Evolutionary conservation across 306 rosid species (phyloP).

Genomic region (Rosa persica): DNA sequence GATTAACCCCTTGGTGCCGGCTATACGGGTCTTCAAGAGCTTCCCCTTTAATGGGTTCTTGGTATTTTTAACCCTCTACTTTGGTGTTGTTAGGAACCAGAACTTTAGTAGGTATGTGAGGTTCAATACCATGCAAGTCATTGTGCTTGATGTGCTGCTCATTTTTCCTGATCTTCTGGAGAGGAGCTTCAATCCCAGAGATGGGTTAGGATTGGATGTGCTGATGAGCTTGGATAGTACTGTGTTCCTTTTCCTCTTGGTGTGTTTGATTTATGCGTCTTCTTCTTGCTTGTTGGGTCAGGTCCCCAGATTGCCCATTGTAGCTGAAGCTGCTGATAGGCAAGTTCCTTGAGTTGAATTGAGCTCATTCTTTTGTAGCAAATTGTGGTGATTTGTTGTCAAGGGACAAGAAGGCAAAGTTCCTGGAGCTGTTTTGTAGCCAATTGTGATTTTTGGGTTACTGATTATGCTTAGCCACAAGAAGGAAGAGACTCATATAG

Average conservation of each 20-base stretch:
- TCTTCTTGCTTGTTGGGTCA: constrained; percentile 88
- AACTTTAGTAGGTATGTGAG: constrained; percentile 87
- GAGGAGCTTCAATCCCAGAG: constrained; percentile 77
- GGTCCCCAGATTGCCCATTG: constrained; percentile 85
- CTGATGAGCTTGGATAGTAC: constrained; percentile 95
- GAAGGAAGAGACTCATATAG: not conserved
- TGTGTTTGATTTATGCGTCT: constrained; percentile 83
- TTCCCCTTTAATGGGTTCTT: constrained; percentile 84
- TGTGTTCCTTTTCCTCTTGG: constrained; percentile 74
- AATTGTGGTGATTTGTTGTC: not conserved
- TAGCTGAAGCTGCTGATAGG: constrained; percentile 96
- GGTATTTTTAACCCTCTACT: constrained; percentile 80
- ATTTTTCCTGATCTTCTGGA: constrained; percentile 88
- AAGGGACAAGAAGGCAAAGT: constrained; percentile 1
- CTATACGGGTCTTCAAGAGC: constrained; percentile 82
- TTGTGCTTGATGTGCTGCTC: constrained; percentile 87
- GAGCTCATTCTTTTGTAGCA: constrained; percentile 18
- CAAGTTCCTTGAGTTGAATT: constrained; percentile 62
- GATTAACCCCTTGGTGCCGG: constrained; percentile 74
- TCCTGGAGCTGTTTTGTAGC: not conserved
- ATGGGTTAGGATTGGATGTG: constrained; percentile 82
- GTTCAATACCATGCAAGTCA: constrained; percentile 96
- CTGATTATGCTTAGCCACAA: not conserved
- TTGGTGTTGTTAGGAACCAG: constrained; percentile 86
- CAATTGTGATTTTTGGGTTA: not conserved